phyloP scores from a whole-genome alignment of 1,284 basidiomycete species.

The Tilletia indica region DNA sequence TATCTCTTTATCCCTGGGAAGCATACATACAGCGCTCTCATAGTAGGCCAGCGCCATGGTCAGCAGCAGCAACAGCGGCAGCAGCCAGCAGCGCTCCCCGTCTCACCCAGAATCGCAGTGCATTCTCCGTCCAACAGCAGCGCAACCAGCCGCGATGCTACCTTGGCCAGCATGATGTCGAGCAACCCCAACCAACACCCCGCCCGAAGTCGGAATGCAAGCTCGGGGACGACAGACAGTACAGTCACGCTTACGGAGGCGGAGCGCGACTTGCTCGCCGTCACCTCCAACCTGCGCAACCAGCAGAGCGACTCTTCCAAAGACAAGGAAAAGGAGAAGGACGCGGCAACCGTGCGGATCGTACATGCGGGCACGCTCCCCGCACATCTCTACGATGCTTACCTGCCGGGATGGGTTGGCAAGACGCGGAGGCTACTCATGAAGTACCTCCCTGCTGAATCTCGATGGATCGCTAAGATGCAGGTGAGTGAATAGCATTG shows the following conservation, averaged over 20 bases:
- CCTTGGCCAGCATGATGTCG: no score
- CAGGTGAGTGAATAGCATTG: constrained; percentile 21
- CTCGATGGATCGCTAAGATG: constrained; percentile 33
- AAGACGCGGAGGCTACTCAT: constrained; percentile 34
- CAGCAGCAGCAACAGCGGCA: no score
- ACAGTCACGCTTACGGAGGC: not conserved
- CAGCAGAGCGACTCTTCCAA: not conserved
- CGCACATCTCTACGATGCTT: constrained; percentile 44
- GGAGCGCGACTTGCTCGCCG: constrained; percentile 9
- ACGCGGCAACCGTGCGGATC: constrained; percentile 33
- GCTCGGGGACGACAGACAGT: not conserved
- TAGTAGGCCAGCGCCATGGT: constrained; percentile 7
- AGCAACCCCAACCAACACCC: no score
- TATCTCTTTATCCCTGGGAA: no score
- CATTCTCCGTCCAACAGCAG: no score
- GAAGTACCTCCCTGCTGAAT: constrained; percentile 29
- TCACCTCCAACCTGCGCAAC: constrained; percentile 6
- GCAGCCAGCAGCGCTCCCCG: no score
- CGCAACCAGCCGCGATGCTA: no score
- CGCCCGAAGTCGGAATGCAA: no score
- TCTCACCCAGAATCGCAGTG: no score
- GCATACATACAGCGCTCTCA: no score
- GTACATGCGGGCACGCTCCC: constrained; percentile 30
- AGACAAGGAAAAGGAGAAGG: constrained; percentile 23
- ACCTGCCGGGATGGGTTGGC: constrained; percentile 35